Evolutionary conservation across 75 land plant species (phyloP), one percentile per base, ranked within the genome.

Genomic region (Sequoiadendron giganteum): DNA sequence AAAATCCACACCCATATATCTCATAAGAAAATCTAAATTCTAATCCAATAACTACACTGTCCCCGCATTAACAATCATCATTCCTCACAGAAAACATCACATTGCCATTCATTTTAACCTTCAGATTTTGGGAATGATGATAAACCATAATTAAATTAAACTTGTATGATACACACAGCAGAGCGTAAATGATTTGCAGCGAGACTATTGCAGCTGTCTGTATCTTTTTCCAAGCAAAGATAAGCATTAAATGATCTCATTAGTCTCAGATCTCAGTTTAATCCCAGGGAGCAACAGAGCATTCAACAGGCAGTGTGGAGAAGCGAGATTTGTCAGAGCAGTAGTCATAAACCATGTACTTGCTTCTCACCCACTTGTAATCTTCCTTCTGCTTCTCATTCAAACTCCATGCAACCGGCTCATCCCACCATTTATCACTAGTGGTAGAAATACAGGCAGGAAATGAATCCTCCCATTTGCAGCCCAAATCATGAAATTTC

Each of bases 401-500:
- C 28, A 95, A 84, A n/a, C 88, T 90, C 95, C 95, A 92, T 1
- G 97, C 93, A 76, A 84, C 90, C 34, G 90, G 91, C 79, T 94
- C 91, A 75, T 94, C 95, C 97, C 97, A 95, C 97, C 97, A 95
- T 65, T 93, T 85, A 19, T 89, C 79, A 0, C 87, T 89, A n/a
- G 93, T 93, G 16, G 94, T 93, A 5, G 95, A 85, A 7, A 92
- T 93, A 83, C 97, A 96, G 0, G 88, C 52, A 15, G 94, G 94
- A 81, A 88, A 93, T 11, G 93, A 91, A 76, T 93, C 93, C 61
- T 93, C 88, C 96, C 94, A 95, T 86, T 90, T 93, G 93, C 97
- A 96, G 2, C 73, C 95, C 32, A 94, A 92, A 28, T 86, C 95
- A 81, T 89, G 87, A 90, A 96, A 96, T 43, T 95, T 94, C 91